Base-by-base conservation (phyloP, 495 filamentous ascomycete species). In the Lophium mytilinum region DNA sequence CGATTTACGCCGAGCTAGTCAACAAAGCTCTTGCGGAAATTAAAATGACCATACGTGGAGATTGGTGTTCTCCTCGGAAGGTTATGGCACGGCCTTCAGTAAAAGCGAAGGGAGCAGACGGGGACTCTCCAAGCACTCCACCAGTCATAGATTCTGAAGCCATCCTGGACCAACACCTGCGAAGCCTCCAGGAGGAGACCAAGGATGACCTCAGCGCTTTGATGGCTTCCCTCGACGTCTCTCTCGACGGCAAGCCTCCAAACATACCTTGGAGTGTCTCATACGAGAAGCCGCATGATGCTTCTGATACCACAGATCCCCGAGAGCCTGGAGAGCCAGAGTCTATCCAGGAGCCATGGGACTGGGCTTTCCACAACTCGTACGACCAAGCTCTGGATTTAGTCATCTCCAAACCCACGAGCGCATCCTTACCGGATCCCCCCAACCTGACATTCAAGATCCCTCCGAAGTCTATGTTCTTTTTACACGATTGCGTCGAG, bases 401-500 rank as follows among this genome's bases (percentile, higher is more conserved):
- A 14, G 50, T 52, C 24, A 34, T 65, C 30, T 62, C 45, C 37
- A 24, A 52, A 9, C 52, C 24, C 36, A 11, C 39, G 50, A 42
- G 24, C 9, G 11, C 72, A n/a, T 66, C 53, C 8, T 43, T 67
- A 37, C 50, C 40, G n/a, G 50, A 60, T 21, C 53, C 58, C 7
- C 21, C 40, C 7, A 64, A 68, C 46, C 55, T 55, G 46, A 63
- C 6, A 42, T 82, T 78, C 63, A 64, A 50, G 7, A 64, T 85
- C 6, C 84, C 84, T 11, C 76, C 82, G 0, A 41, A 58, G 9
- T 76, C 84, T 9, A 73, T 60, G 4, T 83, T 85, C 57, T 50
- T 79, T 12, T 71, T 83, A 1, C 57, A 60, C 15, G 65, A 71
- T 55, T 64, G 62, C 39, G 10, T 30, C 1, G 46, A 67, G 19